Evolutionary conservation across 352 stramenopile species (phyloP), one percentile per base, ranked within the genome.

Genomic region (Phytophthora palmivora): DNA sequence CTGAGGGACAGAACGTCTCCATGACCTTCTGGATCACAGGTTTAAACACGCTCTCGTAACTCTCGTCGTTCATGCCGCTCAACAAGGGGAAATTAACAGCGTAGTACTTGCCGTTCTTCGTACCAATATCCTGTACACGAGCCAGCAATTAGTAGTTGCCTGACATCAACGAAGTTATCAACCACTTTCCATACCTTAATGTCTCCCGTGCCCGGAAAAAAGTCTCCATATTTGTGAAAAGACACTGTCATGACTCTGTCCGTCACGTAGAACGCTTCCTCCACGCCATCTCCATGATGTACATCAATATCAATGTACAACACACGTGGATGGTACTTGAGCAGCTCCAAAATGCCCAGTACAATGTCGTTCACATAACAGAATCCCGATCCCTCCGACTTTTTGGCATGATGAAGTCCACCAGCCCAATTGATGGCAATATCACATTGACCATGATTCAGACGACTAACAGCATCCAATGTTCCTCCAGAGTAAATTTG

Each of bases 231-330:
- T 56, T 99, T 99, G 84, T 99, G 97, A 67, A 99, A 98, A 26
- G 89, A 98, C 22, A 98, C 91, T 2, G 97, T 99, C 97, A 99
- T 99, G 54, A 99, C 97, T n/a, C 97, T 83, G 74, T 99, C 95
- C 4, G 97, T 99, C 19, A 89, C 78, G 81, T 97, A 92, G 96
- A 99, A 74, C 68, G 97, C 88, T 98, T 98, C 88, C 95, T 98
- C 79, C 10, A 99, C 97, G 16, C 97, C 97, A 74, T 99, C 97
- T 30, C 97, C 97, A 66, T 99, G 97, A 72, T 99, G 97, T 11
- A 99, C 96, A 74, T 99, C 97, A 76, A 99, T 99, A 72, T 99
- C 97, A 76, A 99, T 98, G 78, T 99, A 99, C 10, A 99, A 72
- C 15, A 99, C 97, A 12, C 97, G 79, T 6, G 95, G 84, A 73